Conservation (phyloP, 2,329 filamentous ascomycete genomes). For the Parascedosporium putredinis region DNA sequence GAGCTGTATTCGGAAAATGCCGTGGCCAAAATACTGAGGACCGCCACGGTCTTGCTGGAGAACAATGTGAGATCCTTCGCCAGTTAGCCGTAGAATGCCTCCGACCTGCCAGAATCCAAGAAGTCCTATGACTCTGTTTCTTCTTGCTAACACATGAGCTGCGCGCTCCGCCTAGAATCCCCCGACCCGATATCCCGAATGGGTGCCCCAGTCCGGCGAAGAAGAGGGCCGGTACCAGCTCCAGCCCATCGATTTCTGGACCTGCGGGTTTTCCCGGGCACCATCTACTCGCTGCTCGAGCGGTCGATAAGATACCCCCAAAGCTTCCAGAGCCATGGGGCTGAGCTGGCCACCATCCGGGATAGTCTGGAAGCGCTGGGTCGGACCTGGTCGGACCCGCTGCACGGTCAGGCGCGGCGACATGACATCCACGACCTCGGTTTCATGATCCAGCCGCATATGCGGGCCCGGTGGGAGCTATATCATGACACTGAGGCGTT, state of each 20-base stretch:
- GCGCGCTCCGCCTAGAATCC: slow-evolving; percentile 9
- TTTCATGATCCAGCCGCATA: slow-evolving; percentile 40
- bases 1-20: slow-evolving; percentile 9
- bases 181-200: slow-evolving; percentile 12
- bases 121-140: too few species aligned
- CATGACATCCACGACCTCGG: slow-evolving; percentile 44
- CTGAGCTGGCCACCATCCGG: slow-evolving; percentile 10
- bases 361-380: slow-evolving; percentile 17
- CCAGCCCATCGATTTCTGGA: slow-evolving; percentile 12
- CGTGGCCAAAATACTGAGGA: slow-evolving; percentile 12
- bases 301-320: slow-evolving; percentile 21
- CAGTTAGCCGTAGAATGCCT: too few species aligned
- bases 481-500: slow-evolving; percentile 26
- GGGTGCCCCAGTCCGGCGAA: slow-evolving; percentile 12
- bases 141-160: too few species aligned
- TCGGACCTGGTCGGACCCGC: slow-evolving; percentile 22
- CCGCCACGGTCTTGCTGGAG: slow-evolving; percentile 7
- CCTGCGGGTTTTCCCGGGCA: slow-evolving; percentile 24
- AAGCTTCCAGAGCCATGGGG: slow-evolving; percentile 10
- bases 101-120: too few species aligned
- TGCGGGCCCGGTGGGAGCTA: slow-evolving; percentile 37
- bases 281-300: slow-evolving; percentile 23
- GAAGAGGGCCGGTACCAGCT: slow-evolving; percentile 12
- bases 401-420: slow-evolving; percentile 24
- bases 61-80: slow-evolving; percentile 9